Conservation (phyloP, 345 rosid species). For the Boechera stricta region DNA sequence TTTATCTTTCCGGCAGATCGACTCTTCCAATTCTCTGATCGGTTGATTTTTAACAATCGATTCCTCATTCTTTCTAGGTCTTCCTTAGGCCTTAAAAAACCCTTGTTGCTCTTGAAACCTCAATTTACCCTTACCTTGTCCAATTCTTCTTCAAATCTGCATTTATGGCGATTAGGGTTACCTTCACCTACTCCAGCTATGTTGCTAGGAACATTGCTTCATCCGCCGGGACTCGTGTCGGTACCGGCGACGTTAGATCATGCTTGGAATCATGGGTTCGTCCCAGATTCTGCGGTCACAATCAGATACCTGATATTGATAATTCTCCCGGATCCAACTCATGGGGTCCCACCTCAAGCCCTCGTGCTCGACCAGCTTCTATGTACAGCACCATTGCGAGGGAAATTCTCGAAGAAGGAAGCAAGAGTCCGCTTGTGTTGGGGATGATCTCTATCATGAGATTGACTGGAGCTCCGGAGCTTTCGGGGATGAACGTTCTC, state of each 20-base stretch:
- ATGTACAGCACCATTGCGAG: constrained; percentile 56
- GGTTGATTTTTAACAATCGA: constrained; percentile 30
- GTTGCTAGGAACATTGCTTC: constrained; percentile 64
- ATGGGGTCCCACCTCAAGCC: constrained; percentile 9
- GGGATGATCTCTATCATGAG: constrained; percentile 66
- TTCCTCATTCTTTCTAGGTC: constrained; percentile 44
- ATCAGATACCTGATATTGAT: constrained; percentile 53
- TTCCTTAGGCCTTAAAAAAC: constrained; percentile 12
- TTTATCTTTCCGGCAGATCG: constrained; percentile 24
- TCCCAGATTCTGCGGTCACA: constrained; percentile 52
- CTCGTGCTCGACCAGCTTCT: constrained; percentile 37
- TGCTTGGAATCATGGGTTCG: constrained; percentile 61
- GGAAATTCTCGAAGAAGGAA: constrained; percentile 53
- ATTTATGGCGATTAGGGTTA: constrained; percentile 76
- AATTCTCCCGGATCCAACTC: constrained; percentile 33
- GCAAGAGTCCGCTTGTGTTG: constrained; percentile 50
- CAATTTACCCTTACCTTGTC: constrained; percentile 46
- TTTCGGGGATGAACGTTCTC: constrained; percentile 40
- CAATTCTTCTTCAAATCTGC: constrained; percentile 44
- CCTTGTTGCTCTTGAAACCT: constrained; percentile 40
- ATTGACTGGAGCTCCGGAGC: constrained; percentile 52
- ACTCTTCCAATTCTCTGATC: constrained; percentile 25
- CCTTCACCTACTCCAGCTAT: constrained; percentile 69
- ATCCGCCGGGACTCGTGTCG: constrained; percentile 57
- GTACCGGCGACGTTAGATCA: constrained; percentile 54